phyloP scores from a whole-genome alignment of 805 yeast genomes.

The Cyberlindnera nakhonratchasimensis region DNA sequence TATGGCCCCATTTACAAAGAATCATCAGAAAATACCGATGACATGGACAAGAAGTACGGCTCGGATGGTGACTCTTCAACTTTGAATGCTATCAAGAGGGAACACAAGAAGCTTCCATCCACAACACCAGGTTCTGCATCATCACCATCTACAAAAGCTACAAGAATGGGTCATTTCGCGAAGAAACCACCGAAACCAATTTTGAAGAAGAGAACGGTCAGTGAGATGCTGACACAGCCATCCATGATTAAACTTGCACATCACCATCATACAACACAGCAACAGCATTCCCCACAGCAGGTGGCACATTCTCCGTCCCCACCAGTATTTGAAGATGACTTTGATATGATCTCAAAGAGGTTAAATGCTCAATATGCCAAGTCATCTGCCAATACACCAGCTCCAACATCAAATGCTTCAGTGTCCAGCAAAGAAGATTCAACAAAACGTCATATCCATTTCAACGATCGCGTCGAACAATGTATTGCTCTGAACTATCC shows the following conservation, averaged over 20 bases:
- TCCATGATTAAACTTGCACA: constrained; percentile 29
- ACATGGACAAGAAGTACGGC: constrained; percentile 33
- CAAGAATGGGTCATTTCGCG: constrained; percentile 10
- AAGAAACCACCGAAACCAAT: constrained; percentile 65
- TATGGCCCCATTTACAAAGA: constrained; percentile 69
- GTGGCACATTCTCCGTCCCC: constrained; percentile 20
- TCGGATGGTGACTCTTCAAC: constrained; percentile 37
- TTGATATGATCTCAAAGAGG: constrained; percentile 24
- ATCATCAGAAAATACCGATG: constrained; percentile 11
- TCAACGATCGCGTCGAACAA: constrained; percentile 91
- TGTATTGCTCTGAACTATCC: constrained; percentile 63
- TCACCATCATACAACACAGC: constrained; percentile 17
- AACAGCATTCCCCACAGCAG: not conserved
- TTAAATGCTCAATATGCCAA: constrained; percentile 28
- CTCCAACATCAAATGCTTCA: not conserved
- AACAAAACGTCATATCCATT: constrained; percentile 69
- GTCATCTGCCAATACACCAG: not conserved
- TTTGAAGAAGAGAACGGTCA: constrained; percentile 78
- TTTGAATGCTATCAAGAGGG: constrained; percentile 20
- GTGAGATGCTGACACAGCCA: constrained; percentile 72
- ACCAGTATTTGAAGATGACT: constrained; percentile 28
- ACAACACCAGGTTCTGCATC: constrained; percentile 15
- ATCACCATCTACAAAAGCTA: constrained; percentile 13
- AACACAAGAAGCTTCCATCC: constrained; percentile 17
- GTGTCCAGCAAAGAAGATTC: constrained; percentile 7